Evolutionary conservation across 73 alveolate species (phyloP), one percentile per base, ranked within the genome.

Genomic region (Paramecium primaurelia): DNA sequence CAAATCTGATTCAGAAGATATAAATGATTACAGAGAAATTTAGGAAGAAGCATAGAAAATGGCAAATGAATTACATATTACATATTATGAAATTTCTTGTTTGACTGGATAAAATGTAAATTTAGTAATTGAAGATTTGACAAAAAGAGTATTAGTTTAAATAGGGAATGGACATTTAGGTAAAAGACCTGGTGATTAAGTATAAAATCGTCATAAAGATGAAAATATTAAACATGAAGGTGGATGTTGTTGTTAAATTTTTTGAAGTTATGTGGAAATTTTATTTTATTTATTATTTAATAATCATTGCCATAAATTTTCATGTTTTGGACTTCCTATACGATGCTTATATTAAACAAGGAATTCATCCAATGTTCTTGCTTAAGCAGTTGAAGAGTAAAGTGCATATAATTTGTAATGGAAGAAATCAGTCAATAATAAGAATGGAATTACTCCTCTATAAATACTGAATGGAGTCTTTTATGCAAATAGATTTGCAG

Each of bases 361-460:
- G 91, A 80, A 32, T 80, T 80, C 91, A 47, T 47, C 42, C 10
- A 80, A 47, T 49, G 75, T 85, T 71, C 92, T 77, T n/a, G 47
- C 36, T 89, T 89, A 58, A 40, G 94, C 90, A 12, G 75, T 51
- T n/a, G 75, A 28, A 47, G 94, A 89, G 91, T 89, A 83, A 32
- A 77, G 84, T 38, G 94, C 94, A 89, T 30, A 77, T 40, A 89
- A 71, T 32, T 89, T 58, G 94, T 89, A 89, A 12, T 77, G 92
- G 88, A 89, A 89, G 92, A 89, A 83, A 47, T 77, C 84, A 54
- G 80, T 89, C 44, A 89, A 54, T 22, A 89, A 25, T 32, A 89
- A 73, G 71, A 64, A 89, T n/a, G 94, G 94, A 89, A 71, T 68
- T 18, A 89, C 83, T 28, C 94, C 94, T 51, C 85, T 83, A 49